Evolutionary conservation across 768 basidiomycete species (phyloP).

Genomic region (Austroboletus festivus): DNA sequence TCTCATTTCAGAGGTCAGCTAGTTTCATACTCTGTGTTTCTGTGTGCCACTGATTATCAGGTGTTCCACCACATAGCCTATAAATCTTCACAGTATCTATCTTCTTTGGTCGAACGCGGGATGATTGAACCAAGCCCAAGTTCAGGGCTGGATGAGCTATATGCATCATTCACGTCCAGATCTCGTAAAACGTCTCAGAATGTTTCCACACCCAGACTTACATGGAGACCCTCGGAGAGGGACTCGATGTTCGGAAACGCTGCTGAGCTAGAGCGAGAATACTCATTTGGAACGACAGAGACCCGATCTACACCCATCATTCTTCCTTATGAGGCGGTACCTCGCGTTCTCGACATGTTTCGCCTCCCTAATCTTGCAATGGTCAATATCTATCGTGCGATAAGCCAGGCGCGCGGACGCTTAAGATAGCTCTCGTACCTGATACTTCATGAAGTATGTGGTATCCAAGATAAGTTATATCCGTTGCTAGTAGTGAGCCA

Average conservation of each 20-base stretch:
- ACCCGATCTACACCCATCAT: constrained; percentile 34
- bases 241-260: background rate
- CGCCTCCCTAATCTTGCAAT: constrained; percentile 42
- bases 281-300: constrained; percentile 1
- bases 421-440: constrained; percentile 15
- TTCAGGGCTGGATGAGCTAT: constrained; percentile 55
- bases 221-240: constrained; percentile 12
- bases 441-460: background rate
- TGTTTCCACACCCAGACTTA: constrained; percentile 4
- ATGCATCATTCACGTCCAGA: constrained; percentile 35
- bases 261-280: constrained; percentile 2
- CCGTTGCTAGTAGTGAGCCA: constrained; percentile 10
- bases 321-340: constrained; percentile 53
- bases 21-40: background rate
- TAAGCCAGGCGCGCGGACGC: constrained; percentile 52
- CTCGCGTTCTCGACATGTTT: constrained; percentile 46
- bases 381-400: constrained; percentile 57
- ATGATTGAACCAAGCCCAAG: constrained; percentile 56
- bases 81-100: constrained; percentile 66
- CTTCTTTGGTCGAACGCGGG: constrained; percentile 53
- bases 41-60: background rate
- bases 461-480: background rate
- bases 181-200: constrained; percentile 11
- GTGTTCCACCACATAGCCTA: constrained; percentile 44
- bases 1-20: constrained; percentile 71